These are phyloP conservation scores for Penicillium dipodomyicola DNA, from an alignment of 495 filamentous ascomycete species.

Conservation along the genomic window DNA sequence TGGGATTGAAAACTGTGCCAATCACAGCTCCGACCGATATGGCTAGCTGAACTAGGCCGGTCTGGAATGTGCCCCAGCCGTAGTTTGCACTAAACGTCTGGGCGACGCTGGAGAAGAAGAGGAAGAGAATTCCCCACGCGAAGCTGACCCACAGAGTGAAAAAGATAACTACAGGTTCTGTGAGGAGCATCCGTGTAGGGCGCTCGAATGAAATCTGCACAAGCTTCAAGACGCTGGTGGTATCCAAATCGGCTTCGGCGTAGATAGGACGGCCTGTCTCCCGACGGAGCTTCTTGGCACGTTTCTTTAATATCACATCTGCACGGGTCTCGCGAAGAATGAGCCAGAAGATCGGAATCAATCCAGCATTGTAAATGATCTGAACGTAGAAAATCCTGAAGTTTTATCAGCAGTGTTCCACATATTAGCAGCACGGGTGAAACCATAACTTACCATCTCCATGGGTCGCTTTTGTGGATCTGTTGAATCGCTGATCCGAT, in stretches of 20 bases:
- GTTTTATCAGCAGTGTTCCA: constrained; percentile 1
- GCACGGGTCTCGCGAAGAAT: constrained; percentile 45
- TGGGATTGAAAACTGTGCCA: constrained; percentile 42
- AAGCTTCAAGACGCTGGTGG: constrained; percentile 25
- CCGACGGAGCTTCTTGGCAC: constrained; percentile 63
- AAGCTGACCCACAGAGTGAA: constrained; percentile 55
- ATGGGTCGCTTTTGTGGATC: constrained; percentile 36
- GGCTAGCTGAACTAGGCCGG: constrained; percentile 40
- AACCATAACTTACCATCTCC: constrained; percentile 40
- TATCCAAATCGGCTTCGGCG: constrained; percentile 34
- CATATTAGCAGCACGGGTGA: background rate
- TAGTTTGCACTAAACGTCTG: constrained; percentile 42
- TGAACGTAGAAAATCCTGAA: constrained; percentile 51
- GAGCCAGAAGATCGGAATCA: constrained; percentile 44
- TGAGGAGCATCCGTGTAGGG: constrained; percentile 48
- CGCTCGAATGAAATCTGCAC: constrained; percentile 42
- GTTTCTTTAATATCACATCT: constrained; percentile 54
- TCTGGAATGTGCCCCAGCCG: constrained; percentile 34
- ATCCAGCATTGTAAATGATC: constrained; percentile 47
- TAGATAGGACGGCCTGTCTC: constrained; percentile 53
- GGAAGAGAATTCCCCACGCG: constrained; percentile 51
- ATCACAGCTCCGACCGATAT: constrained; percentile 44
- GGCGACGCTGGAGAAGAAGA: constrained; percentile 44
- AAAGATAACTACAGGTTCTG: constrained; percentile 54
- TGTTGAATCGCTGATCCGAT: constrained; percentile 41